Conservation (phyloP, 208 protist genomes). For the Herpetomonas muscarum region DNA sequence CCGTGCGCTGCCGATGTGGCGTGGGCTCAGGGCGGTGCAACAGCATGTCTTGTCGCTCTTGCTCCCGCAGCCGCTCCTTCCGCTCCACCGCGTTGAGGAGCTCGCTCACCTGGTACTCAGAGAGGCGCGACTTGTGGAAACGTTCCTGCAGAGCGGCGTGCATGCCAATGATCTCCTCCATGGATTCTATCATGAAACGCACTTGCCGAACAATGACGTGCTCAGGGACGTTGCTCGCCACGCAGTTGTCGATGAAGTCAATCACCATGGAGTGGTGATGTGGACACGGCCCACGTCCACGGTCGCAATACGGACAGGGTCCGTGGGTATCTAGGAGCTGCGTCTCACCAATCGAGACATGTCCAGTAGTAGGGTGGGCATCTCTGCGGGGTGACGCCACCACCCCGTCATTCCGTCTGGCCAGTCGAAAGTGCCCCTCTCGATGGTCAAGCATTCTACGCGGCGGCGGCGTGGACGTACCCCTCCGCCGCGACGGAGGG, state of each 20-base stretch:
- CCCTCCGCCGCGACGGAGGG: no score
- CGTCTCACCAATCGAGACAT: neutral
- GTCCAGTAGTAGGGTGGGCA: neutral
- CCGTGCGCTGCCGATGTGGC: neutral
- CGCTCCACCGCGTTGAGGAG: conserved; percentile 50
- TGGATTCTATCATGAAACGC: conserved; percentile 69
- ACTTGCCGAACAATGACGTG: conserved; percentile 68
- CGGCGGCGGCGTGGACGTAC: no score
- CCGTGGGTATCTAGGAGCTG: neutral
- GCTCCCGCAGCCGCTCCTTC: conserved; percentile 28
- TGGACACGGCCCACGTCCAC: neutral
- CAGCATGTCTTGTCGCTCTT: conserved; percentile 2
- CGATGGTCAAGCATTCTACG: no score
- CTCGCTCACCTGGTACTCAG: conserved; percentile 49
- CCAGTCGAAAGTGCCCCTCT: no score
- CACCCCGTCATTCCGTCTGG: no score
- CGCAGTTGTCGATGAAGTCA: conserved; percentile 73
- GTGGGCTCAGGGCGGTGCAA: neutral
- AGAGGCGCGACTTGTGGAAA: conserved; percentile 50
- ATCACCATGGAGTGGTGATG: conserved; percentile 40
- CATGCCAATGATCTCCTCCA: conserved; percentile 59
- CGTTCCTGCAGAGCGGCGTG: conserved; percentile 51
- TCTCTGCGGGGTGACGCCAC: no score
- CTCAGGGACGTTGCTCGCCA: conserved; percentile 50
- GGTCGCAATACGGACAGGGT: conserved; percentile 2